Evolutionary conservation across 73 alveolate species (phyloP), one percentile per base, ranked within the genome.

Genomic region (Blepharisma stoltei): DNA sequence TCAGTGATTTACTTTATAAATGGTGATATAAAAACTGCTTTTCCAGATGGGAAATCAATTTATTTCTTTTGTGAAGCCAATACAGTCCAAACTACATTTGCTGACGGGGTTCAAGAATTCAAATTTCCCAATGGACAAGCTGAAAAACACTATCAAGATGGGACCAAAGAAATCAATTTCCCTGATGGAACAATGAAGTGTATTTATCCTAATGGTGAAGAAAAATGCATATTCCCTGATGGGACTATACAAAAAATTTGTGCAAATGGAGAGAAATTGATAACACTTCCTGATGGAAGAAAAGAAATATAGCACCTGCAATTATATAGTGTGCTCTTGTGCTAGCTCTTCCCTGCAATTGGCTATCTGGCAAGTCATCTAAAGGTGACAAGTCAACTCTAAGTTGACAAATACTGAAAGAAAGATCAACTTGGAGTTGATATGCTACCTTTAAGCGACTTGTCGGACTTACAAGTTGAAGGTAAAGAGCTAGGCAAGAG

Each of bases 241-340:
- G 86, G 86, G n/a, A 82, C 65, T 18, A 18, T 82, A 25, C 41
- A 71, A 32, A 32, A 32, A 32, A 32, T 32, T 32, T 87, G 48
- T 67, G 86, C 88, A 2, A 86, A 86, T 71, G 94, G 94, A 18
- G 45, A 55, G 54, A 83, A 83, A 46, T 84, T 82, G 54, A 92
- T 82, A 27, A 77, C 78, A n/a, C 78, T 54, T 46, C 95, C 91
- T 7, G 97, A 93, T 84, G 98, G 98, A 41, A 89, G 89, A 9
- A 89, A 85, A 67, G 41, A 32, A 32, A 32, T n/a, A n/a, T n/a
- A n/a, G n/a, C n/a, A n/a, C n/a, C n/a, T n/a, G n/a, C n/a, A n/a
- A n/a, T n/a, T n/a, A n/a, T n/a, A n/a, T n/a, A n/a, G n/a, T n/a
- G n/a, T n/a, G n/a, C n/a, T n/a, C n/a, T n/a, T n/a, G n/a, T n/a